Evolutionary conservation across 768 basidiomycete genomes (phyloP), one percentile per base, ranked within the genome.

Genomic region (Amanita jacksonii): DNA sequence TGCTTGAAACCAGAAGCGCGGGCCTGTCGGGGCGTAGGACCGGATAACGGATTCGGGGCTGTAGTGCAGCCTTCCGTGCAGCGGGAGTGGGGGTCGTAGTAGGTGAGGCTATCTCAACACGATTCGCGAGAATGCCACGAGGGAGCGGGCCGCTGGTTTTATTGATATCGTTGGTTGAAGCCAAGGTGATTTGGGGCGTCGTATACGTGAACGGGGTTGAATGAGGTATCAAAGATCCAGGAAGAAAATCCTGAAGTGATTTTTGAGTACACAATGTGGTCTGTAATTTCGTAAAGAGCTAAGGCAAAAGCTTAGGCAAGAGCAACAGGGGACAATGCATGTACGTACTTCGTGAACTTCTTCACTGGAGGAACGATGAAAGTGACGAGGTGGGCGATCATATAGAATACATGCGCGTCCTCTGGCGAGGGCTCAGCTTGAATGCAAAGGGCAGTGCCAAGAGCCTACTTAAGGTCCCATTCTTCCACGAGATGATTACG

Each of bases 381-480:
- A 97, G 54, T 81, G 82, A 1, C 73, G 68, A 3, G 92, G 94
- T 4, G 96, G 94, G 2, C 96, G 76, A 61, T 98, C 96, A 52
- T 96, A 80, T 18, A 97, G 63, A 10, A 96, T 77, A 13, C 76
- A 69, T 53, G 79, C 81, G n/a, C 67, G 64, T 1, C 92, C 90
- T 66, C 92, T 94, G 36, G 30, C 28, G 8, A 28, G 36, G 31
- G 28, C 23, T 24, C 5, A n/a, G 41, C 19, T 39, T 30, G 28
- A 32, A 3, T 8, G 20, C 24, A 32, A 23, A 39, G 28, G 19
- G 40, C 8, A 30, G 7, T 34, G 10, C 30, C 50, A 43, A 3
- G 16, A 3, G 69, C 85, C 36, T 53, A 93, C 92, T 75, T 63
- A 7, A 98, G 65, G 33, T 76, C 61, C 85, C 90, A 97, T 43